Evolutionary conservation across 225 moss, liverwort and hornwort genomes (phyloP).

Genomic region (Pleurozium schreberi): DNA sequence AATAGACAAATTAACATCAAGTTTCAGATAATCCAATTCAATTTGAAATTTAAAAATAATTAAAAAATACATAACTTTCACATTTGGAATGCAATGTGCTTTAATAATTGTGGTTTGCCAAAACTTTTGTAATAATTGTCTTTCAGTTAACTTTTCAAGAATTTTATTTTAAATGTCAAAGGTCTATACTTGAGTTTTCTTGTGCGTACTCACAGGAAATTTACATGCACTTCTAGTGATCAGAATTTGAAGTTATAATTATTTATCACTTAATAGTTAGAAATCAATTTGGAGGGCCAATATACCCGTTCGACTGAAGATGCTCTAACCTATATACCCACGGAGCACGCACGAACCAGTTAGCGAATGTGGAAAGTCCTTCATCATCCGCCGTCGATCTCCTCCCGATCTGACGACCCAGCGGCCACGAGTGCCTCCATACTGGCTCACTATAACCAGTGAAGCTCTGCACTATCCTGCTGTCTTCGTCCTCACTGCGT

Average conservation of each 20-base stretch:
- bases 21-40: too few species aligned
- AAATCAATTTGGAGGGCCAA: neutral
- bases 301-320: too few species aligned
- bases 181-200: neutral
- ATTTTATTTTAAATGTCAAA: neutral
- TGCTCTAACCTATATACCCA: neutral
- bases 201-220: neutral
- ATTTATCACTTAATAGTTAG: neutral
- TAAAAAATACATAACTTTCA: too few species aligned
- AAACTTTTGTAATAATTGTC: too few species aligned
- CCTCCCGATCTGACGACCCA: neutral
- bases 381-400: neutral
- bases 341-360: neutral
- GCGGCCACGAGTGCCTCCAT: neutral
- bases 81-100: neutral
- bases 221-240: neutral
- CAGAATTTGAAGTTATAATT: neutral
- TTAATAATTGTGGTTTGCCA: accelerated
- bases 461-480: accelerated
- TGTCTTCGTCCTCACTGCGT: neutral
- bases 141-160: accelerated
- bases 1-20: too few species aligned
- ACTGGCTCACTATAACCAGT: neutral
- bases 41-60: too few species aligned
- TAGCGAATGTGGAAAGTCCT: neutral